Conservation (phyloP, 306 rosid genomes). For the Hippophae rhamnoides region DNA sequence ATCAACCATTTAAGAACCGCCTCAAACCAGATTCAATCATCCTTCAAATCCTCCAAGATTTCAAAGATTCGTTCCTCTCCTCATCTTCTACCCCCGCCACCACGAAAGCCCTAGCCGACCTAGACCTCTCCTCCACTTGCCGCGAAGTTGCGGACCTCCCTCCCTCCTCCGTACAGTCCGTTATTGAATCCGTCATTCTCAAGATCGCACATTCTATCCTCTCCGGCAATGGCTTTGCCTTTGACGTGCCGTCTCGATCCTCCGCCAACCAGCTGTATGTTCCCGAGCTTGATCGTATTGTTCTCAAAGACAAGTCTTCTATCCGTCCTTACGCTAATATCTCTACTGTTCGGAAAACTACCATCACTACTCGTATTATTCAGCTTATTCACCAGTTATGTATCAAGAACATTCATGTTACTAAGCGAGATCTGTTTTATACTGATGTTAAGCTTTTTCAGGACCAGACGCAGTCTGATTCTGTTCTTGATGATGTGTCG, state of each 20-base stretch:
- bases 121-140: constrained; percentile 51
- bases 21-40: constrained; percentile 35
- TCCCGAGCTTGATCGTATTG: constrained; percentile 80
- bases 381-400: constrained; percentile 83
- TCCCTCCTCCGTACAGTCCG: constrained; percentile 54
- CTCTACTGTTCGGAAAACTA: constrained; percentile 69
- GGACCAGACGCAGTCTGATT: constrained; percentile 78
- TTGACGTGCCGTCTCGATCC: constrained; percentile 81
- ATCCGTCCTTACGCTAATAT: constrained; percentile 65
- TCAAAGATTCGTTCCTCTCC: constrained; percentile 18
- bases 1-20: constrained; percentile 32
- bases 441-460: constrained; percentile 89
- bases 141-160: constrained; percentile 75
- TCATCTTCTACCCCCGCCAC: constrained; percentile 28
- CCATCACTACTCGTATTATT: constrained; percentile 63
- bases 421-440: constrained; percentile 90
- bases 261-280: constrained; percentile 75
- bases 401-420: constrained; percentile 68
- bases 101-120: constrained; percentile 62
- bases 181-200: constrained; percentile 51
- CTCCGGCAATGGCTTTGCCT: constrained; percentile 66
- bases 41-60: constrained; percentile 23
- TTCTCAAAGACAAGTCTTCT: constrained; percentile 60
- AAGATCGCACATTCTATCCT: constrained; percentile 56
- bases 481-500: constrained; percentile 77